Base-by-base conservation (phyloP, 2,329 filamentous ascomycete genomes). In the Ophiostoma sp. region DNA sequence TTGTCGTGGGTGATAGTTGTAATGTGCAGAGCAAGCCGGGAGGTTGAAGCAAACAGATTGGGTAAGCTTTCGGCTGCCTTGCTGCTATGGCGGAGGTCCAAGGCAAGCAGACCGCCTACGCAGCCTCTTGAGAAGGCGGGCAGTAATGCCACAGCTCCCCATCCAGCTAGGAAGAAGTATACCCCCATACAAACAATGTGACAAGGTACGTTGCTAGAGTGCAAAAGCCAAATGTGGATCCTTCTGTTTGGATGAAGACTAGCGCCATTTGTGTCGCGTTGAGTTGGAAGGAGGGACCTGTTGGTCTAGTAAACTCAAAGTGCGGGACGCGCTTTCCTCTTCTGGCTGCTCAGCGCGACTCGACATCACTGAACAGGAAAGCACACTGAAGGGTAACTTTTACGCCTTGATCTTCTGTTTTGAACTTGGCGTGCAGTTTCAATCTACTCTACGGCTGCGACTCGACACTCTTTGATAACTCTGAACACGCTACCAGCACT, bases 91-190 rank as follows among this genome's bases (percentile, higher is more conserved):
- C 35, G 62, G 62, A 39, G 33, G 62, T 69, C 73, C 74, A 73
- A 76, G 75, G 75, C 76, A 77, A 76, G 73, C 75, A 76, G 72
- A 72, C 71, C 67, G 75, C 69, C 74, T 73, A 76, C 75, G 73
- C 70, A 72, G 72, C 72, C 72, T 72, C 69, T 68, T 71, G 69
- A 35, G 54, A 57, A 31, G 52, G 52, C 52, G 52, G 52, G 52
- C 52, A 13, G 2, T 7, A n/a, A 57, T 23, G 7, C 52, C 52
- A 57, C 44, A 67, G 69, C 64, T 54, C 64, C 27, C 36, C 69
- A 33, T 20, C 27, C 36, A 54, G 67, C 20, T 27, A 4, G 23
- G 3, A 8, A 39, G 4, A 65, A 41, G 62, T 65, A 65, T 15
- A n/a, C 1, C 17, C 1, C 15, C 62, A 15, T 33, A 39, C 20